Base-by-base conservation (phyloP, 345 rosid genomes). In the Carallia brachiata region DNA sequence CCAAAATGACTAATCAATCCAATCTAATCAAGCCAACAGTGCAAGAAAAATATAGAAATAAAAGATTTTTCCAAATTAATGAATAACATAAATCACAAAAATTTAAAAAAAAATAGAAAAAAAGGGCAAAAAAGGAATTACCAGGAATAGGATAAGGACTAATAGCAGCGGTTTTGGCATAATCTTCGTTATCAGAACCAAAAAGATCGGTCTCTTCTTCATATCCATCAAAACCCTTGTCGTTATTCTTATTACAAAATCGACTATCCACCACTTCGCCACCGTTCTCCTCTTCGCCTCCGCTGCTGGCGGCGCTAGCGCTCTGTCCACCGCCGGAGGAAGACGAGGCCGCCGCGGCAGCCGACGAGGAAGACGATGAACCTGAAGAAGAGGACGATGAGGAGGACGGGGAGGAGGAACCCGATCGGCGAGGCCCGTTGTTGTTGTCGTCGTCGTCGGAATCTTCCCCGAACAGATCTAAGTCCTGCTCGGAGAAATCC, bases 141-240 rank as follows among this genome's bases (percentile, higher is more conserved):
- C 98, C 96, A 10, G 99, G 98, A 66, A 92, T 89, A 5, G 90
- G 56, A 75, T 70, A 83, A 44, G 85, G 86, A 71, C 91, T 90
- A 32, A 63, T 68, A 15, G 91, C 91, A 64, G 76, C 79, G 60
- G 99, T 92, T 72, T 88, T 90, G 62, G 87, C 86, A 75, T 92
- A 92, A 63, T 88, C 97, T 82, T 89, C 91, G 66, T 90, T 90
- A 77, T 90, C 98, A 70, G 96, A 85, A 7, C 93, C 98, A 79
- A 92, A 95, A 54, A 92, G 90, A 84, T 96, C 98, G 30, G 66
- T 83, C 4, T 81, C 23, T 23, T 23, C 90, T 3, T 77, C 81
- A 3, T 55, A 34, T 12, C 66, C 78, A 16, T 73, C 79, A 32
- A 36, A 37, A 60, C 28, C 66, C 71, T 65, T 52, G 30, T 66